Base-by-base conservation (phyloP, 1,284 basidiomycete species). In the Ustilago vetiveriae region DNA sequence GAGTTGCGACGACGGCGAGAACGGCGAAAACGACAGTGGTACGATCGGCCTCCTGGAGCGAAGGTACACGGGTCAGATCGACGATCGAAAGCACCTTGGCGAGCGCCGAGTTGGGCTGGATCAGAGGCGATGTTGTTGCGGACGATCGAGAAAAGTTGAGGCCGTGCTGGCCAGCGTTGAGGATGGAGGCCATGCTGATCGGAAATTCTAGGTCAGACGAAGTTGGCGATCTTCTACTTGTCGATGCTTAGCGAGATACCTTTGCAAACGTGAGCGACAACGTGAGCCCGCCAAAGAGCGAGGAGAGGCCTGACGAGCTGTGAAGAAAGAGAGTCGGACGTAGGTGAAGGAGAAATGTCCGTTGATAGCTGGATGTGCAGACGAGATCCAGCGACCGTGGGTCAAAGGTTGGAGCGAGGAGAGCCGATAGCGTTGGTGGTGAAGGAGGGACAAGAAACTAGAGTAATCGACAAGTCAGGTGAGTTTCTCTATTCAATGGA, bases 1-100 rank as follows among this genome's bases (percentile, higher is more conserved):
- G 51, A 7, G 75, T 70, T 5, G 72, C 71, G 24, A 76, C 48
- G 37, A 79, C 49, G 24, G 68, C 62, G 19, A 78, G 63, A 21
- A 81, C 23, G 42, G 78, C 46, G 33, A 79, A 77, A 24, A 64
- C 58, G 27, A 76, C 57, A 4, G 68, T 71, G 51, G 57, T 71
- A 35, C 55, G 58, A 36, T 72, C 64, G 19, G 64, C 55, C 50
- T 68, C 57, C 46, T 72, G 55, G n/a, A 68, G 44, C 16, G 64
- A 63, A n/a, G 59, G 63, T 4, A 71, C 24, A 23, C 59, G 52
- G 13, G 68, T 47, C 17, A 58, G 53, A 46, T 66, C 62, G 47
- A 66, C 19, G 40, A 67, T 16, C 33, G 68, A 63, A n/a, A 71
- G 45, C 10, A 62, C 44, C 57, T 65, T 70, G 48, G 46, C 48